A percentile compares a stretch with the other conserved stretches of the same genome.
phyloP scores from a whole-genome alignment of 179 eudicot genomes.

The Beta corolliflora region DNA sequence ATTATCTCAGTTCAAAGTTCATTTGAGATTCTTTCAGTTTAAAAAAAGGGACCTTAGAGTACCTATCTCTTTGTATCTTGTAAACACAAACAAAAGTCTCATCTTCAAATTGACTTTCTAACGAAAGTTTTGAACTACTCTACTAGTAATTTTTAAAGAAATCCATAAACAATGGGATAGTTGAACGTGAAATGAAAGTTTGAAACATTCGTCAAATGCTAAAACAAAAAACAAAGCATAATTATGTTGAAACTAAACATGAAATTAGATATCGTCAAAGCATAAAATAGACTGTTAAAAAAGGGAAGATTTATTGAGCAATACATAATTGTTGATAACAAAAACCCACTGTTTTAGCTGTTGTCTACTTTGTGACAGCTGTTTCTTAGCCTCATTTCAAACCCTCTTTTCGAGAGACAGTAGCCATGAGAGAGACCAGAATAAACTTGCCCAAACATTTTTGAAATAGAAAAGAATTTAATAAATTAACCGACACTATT shows the following conservation, averaged over 20 bases:
- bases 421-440: background rate
- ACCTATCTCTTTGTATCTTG: no score
- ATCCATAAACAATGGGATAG: no score
- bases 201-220: slow-evolving; percentile 27
- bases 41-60: no score
- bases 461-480: background rate
- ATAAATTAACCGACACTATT: slow-evolving; percentile 18
- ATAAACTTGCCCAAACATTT: background rate
- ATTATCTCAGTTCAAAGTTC: no score
- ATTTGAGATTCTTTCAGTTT: no score
- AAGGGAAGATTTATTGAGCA: slow-evolving; percentile 16
- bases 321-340: background rate
- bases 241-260: background rate
- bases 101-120: no score
- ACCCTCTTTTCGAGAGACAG: background rate
- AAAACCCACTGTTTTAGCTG: slow-evolving; percentile 19
- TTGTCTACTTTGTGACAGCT: slow-evolving; percentile 28
- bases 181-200: no score
- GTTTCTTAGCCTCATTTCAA: background rate
- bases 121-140: no score
- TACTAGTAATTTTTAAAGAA: no score
- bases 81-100: no score
- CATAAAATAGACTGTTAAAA: background rate
- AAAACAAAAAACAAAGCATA: background rate
- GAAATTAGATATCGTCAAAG: slow-evolving; percentile 11